Percentiles rank a stretch among this genome's conserved stretches.
These are phyloP conservation scores for Ceratocystis destructans DNA, from an alignment of 2,329 filamentous ascomycete genomes.

Conservation along the genomic window DNA sequence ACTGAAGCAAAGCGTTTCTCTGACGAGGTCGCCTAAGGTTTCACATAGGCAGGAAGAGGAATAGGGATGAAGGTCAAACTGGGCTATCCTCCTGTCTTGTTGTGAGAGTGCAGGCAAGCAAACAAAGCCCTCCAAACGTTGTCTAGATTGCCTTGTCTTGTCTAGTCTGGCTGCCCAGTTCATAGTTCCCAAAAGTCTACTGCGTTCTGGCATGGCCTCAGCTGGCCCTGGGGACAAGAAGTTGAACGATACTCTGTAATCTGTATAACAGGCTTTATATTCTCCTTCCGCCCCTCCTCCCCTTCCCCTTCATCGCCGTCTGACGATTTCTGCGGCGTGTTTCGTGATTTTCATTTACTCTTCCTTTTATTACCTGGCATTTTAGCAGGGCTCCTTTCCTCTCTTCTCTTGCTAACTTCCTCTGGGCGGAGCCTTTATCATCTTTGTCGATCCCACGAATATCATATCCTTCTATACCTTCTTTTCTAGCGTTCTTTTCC, in stretches of 20 bases:
- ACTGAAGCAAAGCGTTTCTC: background rate
- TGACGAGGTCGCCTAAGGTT: conserved; percentile 4
- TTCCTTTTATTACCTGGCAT: conserved; percentile 2
- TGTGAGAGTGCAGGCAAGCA: background rate
- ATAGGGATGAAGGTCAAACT: background rate
- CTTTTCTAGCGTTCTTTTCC: conserved; percentile 2
- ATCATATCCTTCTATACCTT: background rate
- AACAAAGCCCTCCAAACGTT: background rate
- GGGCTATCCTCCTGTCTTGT: background rate
- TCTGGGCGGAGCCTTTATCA: background rate
- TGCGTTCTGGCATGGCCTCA: too few species aligned
- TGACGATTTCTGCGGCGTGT: conserved; percentile 9
- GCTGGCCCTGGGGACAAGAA: too few species aligned
- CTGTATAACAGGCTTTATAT: background rate
- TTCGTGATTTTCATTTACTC: conserved; percentile 12
- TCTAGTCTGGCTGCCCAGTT: background rate
- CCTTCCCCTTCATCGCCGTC: background rate
- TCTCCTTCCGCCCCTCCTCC: background rate
- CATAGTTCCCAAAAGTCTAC: too few species aligned
- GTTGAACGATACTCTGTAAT: too few species aligned
- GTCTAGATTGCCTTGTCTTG: background rate
- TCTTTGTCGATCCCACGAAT: background rate
- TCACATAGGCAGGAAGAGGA: background rate
- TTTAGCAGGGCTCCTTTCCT: background rate
- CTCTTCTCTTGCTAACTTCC: background rate